Base-by-base conservation (phyloP, 1,284 basidiomycete species). In the Boletus austroedulis region DNA sequence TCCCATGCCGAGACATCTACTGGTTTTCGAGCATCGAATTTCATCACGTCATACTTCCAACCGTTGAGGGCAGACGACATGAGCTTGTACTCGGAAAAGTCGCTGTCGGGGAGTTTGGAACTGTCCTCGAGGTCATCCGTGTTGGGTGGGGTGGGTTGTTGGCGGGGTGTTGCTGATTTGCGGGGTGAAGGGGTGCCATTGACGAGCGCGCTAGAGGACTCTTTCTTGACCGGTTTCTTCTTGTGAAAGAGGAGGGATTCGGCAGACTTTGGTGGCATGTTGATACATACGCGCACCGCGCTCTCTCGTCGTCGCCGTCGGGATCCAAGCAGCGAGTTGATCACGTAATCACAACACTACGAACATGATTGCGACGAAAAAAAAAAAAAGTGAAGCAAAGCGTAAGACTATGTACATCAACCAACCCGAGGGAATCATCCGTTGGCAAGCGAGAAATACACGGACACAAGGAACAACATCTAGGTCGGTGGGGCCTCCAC, bases 21-120 rank as follows among this genome's bases (percentile, higher is more conserved):
- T 19, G 78, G 73, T 65, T 85, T 86, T 58, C 87, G 81, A 49
- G 86, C 84, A 70, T 90, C 87, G 69, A 90, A 89, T 73, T 90
- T 90, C 86, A 90, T 89, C 56, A 90, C 84, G 72, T 90, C 88
- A 78, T 90, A 92, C 70, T 88, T 90, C 89, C 89, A 92, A 41
- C 87, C 89, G 69, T 89, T 88, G 66, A 87, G 80, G 23, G 83
- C 82, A 40, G 87, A 87, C 6, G 89, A 90, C 73, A 90, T 81
- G 67, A 92, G 81, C 67, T 80, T 82, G 76, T 82, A 92, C 70
- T 92, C 90, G 59, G 81, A 78, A 73, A 75, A 90, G 1, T 83
- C 78, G 59, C 82, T 82, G 45, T 85, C 81, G 28, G 87, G 87
- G 38, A 84, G 79, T 57, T 81, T 75, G 41, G 81, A 67, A 17